Percentiles rank a stretch among this genome's conserved stretches.
Evolutionary conservation across 2,329 filamentous ascomycete genomes (phyloP).

Genomic region (Trichoderma lentiforme): DNA sequence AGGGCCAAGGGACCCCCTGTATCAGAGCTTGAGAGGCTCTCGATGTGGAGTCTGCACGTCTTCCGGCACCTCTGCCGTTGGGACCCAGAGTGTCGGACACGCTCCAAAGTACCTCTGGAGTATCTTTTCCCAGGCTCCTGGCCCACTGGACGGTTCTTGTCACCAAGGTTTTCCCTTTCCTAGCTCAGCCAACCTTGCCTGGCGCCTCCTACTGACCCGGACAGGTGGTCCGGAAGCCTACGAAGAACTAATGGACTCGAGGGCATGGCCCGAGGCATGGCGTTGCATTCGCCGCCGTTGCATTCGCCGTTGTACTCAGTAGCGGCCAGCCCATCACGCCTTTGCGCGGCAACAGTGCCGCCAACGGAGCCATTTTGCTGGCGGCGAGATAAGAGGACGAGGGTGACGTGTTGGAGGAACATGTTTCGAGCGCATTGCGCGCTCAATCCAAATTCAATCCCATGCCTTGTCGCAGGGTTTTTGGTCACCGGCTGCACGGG

Average conservation of each 20-base stretch:
- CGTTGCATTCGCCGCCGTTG: not conserved
- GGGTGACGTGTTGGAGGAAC: not conserved
- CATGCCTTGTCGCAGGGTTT: not conserved
- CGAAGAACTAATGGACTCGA: not conserved
- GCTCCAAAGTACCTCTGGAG: not conserved
- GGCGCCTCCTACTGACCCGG: slow-evolving; percentile 1
- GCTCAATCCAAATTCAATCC: not conserved
- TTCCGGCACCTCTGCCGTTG: not conserved
- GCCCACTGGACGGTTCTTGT: not conserved
- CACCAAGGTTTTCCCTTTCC: not conserved
- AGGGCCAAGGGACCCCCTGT: not conserved
- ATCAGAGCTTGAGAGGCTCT: not conserved
- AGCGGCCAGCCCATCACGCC: not conserved
- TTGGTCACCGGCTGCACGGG: slow-evolving; percentile 3
- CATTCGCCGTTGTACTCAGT: not conserved
- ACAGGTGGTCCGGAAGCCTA: slow-evolving; percentile 2
- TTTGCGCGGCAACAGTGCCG: not conserved
- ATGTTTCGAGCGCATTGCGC: not conserved
- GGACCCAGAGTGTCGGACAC: not conserved
- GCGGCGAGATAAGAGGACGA: not conserved
- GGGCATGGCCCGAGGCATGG: not conserved
- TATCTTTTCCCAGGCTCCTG: not conserved
- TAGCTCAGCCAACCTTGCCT: not conserved
- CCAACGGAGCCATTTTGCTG: not conserved
- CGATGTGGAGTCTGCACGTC: slow-evolving; percentile 9